phyloP scores from a whole-genome alignment of 805 yeast genomes.

The Myxozyma melibiosi region DNA sequence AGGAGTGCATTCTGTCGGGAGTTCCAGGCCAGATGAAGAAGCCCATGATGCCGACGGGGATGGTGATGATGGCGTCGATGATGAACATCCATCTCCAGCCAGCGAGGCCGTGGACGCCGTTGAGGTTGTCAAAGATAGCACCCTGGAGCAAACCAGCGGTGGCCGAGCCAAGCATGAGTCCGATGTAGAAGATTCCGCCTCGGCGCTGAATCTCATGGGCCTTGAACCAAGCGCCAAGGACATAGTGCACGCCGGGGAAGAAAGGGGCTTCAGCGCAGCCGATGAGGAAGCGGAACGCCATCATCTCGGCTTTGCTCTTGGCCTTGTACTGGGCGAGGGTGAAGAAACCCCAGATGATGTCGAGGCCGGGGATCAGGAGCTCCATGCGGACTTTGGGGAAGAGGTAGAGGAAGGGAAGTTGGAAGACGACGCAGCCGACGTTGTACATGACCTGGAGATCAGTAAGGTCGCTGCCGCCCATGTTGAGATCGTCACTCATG shows the following conservation, averaged over 20 bases:
- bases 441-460: constrained; percentile 60
- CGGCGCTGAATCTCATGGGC: constrained; percentile 61
- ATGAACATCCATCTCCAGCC: constrained; percentile 80
- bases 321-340: constrained; percentile 60
- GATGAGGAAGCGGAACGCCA: constrained; percentile 65
- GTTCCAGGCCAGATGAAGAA: constrained; percentile 65
- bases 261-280: constrained; percentile 72
- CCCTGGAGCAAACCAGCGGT: constrained; percentile 67
- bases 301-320: constrained; percentile 53
- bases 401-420: constrained; percentile 62
- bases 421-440: constrained; percentile 62
- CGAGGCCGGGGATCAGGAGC: constrained; percentile 56
- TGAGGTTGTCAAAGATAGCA: constrained; percentile 51
- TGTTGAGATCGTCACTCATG: constrained; percentile 55
- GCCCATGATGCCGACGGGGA: constrained; percentile 60
- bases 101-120: constrained; percentile 55
- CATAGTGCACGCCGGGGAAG: constrained; percentile 51
- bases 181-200: constrained; percentile 62
- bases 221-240: constrained; percentile 61
- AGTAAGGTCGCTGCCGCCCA: constrained; percentile 64
- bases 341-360: constrained; percentile 67
- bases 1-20: constrained; percentile 57
- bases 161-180: constrained; percentile 63
- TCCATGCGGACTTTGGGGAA: constrained; percentile 60
- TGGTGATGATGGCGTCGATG: constrained; percentile 61